phyloP scores from a whole-genome alignment of 192 early-diverging fungal genomes.

The Backusella tuberculispora region DNA sequence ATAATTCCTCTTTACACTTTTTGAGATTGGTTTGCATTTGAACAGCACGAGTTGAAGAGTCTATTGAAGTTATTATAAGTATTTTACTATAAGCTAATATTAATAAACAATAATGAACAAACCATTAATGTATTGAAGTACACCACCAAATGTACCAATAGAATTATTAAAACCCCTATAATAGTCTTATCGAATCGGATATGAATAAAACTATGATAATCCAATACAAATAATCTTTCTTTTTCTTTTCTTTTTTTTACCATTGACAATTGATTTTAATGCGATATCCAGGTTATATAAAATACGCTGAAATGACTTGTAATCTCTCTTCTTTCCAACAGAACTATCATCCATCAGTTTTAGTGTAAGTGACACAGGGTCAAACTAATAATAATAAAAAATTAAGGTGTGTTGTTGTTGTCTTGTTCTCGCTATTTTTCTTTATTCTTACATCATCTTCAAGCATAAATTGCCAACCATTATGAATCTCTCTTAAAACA shows the following conservation, averaged over 20 bases:
- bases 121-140: constrained; percentile 71
- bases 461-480: constrained; percentile 60
- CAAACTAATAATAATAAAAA: constrained; percentile 48
- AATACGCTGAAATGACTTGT: constrained; percentile 64
- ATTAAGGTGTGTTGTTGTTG: background rate
- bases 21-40: constrained; percentile 66
- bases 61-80: constrained; percentile 19
- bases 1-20: constrained; percentile 63
- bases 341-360: constrained; percentile 79
- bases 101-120: constrained; percentile 1
- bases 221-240: background rate
- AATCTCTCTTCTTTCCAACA: constrained; percentile 61
- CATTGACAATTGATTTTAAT: constrained; percentile 71
- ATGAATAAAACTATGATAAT: background rate
- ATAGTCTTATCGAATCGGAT: constrained; percentile 52
- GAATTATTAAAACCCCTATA: constrained; percentile 84
- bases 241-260: constrained; percentile 30
- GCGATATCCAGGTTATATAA: constrained; percentile 65
- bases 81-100: too few relatives aligned
- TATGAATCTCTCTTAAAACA: constrained; percentile 44
- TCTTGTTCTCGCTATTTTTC: background rate
- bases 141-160: constrained; percentile 79
- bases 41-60: constrained; percentile 66
- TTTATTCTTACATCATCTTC: constrained; percentile 50
- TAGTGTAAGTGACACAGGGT: constrained; percentile 74